phyloP scores from a whole-genome alignment of 352 stramenopile genomes.

The Phytophthora foliorum region DNA sequence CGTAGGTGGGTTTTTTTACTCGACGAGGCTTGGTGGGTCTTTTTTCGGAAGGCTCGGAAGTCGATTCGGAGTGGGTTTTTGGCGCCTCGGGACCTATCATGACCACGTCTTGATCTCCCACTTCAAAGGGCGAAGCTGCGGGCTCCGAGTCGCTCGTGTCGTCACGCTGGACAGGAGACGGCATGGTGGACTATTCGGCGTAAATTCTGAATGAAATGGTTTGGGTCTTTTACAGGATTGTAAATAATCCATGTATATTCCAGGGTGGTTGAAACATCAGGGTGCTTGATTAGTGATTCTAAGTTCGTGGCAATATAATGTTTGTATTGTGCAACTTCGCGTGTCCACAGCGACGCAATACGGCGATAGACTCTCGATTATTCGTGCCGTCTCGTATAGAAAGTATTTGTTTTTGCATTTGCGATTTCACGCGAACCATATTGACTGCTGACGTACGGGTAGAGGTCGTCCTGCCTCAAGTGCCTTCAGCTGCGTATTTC shows the following conservation, averaged over 20 bases:
- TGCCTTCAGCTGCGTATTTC: too few species aligned
- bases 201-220: background rate
- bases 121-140: constrained; percentile 3
- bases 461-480: too few species aligned
- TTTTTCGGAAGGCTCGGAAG: background rate
- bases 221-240: background rate
- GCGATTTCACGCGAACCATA: too few species aligned
- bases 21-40: constrained; percentile 13
- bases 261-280: too few species aligned
- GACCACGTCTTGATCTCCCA: constrained; percentile 16
- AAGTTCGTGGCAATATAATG: too few species aligned
- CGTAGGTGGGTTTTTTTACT: constrained; percentile 38
- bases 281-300: too few species aligned
- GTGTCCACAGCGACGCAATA: too few species aligned
- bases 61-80: constrained; percentile 1
- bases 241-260: background rate
- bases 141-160: constrained; percentile 11
- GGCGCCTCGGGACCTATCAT: constrained; percentile 7
- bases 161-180: background rate
- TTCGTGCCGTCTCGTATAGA: too few species aligned
- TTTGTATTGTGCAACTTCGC: too few species aligned
- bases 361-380: too few species aligned
- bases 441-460: too few species aligned
- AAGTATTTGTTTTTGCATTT: too few species aligned
- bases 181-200: background rate